Base-by-base conservation (phyloP, 2,329 filamentous ascomycete genomes). In the Pestalotiopsis sp. region DNA sequence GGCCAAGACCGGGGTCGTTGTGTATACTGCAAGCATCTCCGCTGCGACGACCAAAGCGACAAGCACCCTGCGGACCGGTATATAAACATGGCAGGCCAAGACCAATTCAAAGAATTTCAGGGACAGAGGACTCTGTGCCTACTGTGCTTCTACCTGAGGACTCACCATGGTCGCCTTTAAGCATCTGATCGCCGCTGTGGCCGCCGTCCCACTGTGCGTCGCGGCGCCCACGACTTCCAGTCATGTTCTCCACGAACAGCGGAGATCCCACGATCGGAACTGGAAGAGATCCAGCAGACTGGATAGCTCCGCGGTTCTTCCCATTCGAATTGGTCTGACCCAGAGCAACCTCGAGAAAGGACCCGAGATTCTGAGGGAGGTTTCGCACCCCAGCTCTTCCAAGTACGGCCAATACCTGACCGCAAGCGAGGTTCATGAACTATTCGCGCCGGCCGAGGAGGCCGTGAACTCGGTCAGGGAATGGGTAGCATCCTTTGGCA, bases 341-440 rank as follows among this genome's bases (percentile, higher is more conserved):
- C 67, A 68, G 11, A 62, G 45, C 41, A 65, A 68, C 25, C 67
- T 68, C 4, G 67, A 58, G 25, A 52, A 31, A 2, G 61, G 59
- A 27, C 49, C 61, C 3, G 45, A 64, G 27, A 45, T 63, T 20
- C 11, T 68, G 13, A 57, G 27, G 27, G 49, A 59, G 17, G 74
- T 72, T n/a, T 76, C 75, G 2, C 72, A 76, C 64, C 75, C 75
- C 1, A 62, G 69, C 7, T 77, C 76, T 5, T 7, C 73, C 3
- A 76, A 76, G 36, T 83, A 79, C 68, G 80, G 79, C 27, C 77
- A 82, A 66, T 78, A 83, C 72, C 79, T 80, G 77, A 78, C 75
- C 5, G 68, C 76, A 2, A 71, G 78, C 17, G 78, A 83, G 66
- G 77, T 82, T n/a, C 72, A 77, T 27, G 76, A 80, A 27, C 75